Evolutionary conservation across 306 rosid genomes (phyloP).

Genomic region (Cucurbita maxima): DNA sequence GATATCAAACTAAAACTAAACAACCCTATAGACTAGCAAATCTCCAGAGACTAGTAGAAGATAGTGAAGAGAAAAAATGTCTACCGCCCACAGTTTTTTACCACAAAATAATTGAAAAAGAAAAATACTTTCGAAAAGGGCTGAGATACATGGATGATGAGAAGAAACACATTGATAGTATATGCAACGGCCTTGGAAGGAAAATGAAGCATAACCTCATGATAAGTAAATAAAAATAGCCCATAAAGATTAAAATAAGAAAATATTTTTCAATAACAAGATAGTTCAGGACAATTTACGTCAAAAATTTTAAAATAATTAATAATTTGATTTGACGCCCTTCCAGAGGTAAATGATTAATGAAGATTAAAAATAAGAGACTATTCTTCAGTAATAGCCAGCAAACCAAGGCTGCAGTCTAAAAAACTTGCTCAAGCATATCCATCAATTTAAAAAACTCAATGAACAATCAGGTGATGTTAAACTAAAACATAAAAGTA

Average conservation of each 20-base stretch:
- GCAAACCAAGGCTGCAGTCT: background rate
- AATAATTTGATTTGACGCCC: background rate
- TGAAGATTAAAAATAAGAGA: background rate
- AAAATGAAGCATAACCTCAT: background rate
- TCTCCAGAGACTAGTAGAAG: background rate
- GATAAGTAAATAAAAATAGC: background rate
- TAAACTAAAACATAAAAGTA: slow-evolving; percentile 1
- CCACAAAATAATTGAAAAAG: background rate
- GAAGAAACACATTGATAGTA: background rate
- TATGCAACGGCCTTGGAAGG: background rate
- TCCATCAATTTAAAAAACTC: background rate
- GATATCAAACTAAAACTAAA: background rate
- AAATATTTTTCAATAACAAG: background rate
- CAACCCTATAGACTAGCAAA: background rate
- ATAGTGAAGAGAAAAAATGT: background rate
- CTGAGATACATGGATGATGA: background rate
- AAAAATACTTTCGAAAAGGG: background rate
- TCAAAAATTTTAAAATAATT: background rate
- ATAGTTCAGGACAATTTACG: background rate
- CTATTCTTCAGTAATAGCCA: background rate
- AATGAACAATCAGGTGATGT: background rate
- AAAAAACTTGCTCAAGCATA: background rate
- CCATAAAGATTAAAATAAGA: background rate
- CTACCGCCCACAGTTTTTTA: background rate
- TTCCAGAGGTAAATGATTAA: background rate